Evolutionary conservation across 2,329 filamentous ascomycete genomes (phyloP).

Genomic region (Epichloe glyceriae): DNA sequence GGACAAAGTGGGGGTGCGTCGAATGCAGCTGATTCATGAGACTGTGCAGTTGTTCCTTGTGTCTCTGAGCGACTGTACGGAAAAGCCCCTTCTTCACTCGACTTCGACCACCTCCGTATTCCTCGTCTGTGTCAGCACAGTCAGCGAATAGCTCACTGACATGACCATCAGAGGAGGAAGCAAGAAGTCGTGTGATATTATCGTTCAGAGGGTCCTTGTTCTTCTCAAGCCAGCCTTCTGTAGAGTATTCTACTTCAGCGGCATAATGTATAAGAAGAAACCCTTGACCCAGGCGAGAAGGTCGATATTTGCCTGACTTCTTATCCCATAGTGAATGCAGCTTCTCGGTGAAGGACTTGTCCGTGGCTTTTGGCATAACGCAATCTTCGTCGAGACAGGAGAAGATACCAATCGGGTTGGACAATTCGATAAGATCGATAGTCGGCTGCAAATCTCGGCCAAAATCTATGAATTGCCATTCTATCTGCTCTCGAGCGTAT

Average conservation of each 20-base stretch:
- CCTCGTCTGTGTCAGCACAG: conserved; percentile 72
- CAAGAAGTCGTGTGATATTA: conserved; percentile 82
- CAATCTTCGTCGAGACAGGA: conserved; percentile 96
- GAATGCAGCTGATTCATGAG: conserved; percentile 90
- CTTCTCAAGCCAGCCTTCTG: conserved; percentile 91
- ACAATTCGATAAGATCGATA: conserved; percentile 89
- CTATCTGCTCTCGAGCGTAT: conserved; percentile 92
- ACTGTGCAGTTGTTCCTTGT: conserved; percentile 97
- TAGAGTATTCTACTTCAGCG: conserved; percentile 94
- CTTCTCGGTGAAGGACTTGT: conserved; percentile 95
- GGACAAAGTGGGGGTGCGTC: conserved; percentile 95
- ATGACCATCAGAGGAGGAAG: conserved; percentile 69
- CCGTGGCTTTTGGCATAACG: conserved; percentile 97
- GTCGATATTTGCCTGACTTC: conserved; percentile 85
- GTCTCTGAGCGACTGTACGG: conserved; percentile 87
- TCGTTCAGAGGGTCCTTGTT: conserved; percentile 98
- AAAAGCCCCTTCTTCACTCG: conserved; percentile 96
- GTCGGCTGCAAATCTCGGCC: conserved; percentile 93
- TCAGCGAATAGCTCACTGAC: conserved; percentile 77
- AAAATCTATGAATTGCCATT: conserved; percentile 99
- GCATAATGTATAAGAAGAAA: conserved; percentile 97
- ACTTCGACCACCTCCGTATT: conserved; percentile 51
- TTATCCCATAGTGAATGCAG: conserved; percentile 94
- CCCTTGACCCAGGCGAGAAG: conserved; percentile 76
- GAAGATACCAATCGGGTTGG: conserved; percentile 97